Conservation (phyloP, 2,329 filamentous ascomycete species). For the Ilyonectria destructans region DNA sequence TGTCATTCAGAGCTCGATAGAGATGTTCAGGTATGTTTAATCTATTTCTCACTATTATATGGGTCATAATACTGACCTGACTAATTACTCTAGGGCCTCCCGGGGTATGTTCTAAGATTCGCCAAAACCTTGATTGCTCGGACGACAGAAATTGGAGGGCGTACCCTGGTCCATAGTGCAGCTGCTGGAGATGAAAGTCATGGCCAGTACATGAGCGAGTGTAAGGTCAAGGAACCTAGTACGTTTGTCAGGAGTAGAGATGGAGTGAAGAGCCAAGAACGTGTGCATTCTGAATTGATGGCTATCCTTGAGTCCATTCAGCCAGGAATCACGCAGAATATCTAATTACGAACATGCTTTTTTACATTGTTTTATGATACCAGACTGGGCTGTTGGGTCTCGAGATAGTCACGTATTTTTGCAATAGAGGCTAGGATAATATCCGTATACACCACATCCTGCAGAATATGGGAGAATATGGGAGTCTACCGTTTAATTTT, state of each 20-base stretch:
- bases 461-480: too few species aligned
- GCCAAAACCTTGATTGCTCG: constrained; percentile 53
- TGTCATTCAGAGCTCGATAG: constrained; percentile 20
- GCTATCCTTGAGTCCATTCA: constrained; percentile 59
- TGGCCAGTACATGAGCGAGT: constrained; percentile 60
- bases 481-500: too few species aligned
- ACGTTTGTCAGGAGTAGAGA: constrained; percentile 58
- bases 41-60: neutral
- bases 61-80: too few species aligned
- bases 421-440: too few species aligned
- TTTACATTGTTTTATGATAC: too few species aligned
- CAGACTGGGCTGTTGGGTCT: too few species aligned
- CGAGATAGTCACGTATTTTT: too few species aligned
- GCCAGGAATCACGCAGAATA: constrained; percentile 50
- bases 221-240: constrained; percentile 53
- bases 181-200: constrained; percentile 59
- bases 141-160: constrained; percentile 63
- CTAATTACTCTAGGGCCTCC: neutral
- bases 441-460: too few species aligned
- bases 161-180: constrained; percentile 59
- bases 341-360: neutral
- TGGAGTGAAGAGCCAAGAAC: constrained; percentile 55
- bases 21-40: neutral
- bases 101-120: neutral
- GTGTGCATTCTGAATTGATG: constrained; percentile 62